These are phyloP conservation scores for Aeminium ludgeri DNA, from an alignment of 495 filamentous ascomycete genomes.

Conservation along the genomic window DNA sequence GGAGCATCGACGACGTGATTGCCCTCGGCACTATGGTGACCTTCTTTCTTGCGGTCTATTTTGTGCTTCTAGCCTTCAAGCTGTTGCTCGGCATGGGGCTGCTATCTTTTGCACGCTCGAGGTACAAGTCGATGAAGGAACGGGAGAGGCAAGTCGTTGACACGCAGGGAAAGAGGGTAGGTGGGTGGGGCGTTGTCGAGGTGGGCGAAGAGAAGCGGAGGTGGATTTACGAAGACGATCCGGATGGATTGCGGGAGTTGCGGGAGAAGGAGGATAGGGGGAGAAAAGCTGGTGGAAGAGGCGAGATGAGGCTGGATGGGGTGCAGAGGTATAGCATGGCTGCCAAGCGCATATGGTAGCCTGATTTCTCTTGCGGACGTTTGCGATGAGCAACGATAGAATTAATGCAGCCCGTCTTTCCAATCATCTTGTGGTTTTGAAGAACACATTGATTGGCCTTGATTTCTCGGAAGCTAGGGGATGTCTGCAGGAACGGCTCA, in stretches of 20 bases:
- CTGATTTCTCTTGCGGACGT: too few relatives aligned
- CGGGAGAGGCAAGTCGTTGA: conserved; percentile 42
- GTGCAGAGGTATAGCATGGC: conserved; percentile 83
- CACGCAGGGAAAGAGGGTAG: conserved; percentile 54
- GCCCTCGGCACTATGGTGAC: conserved; percentile 55
- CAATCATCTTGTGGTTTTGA: too few relatives aligned
- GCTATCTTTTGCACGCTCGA: conserved; percentile 50
- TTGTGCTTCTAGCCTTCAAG: conserved; percentile 65
- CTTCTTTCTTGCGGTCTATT: conserved; percentile 62
- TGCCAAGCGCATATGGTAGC: conserved; percentile 79
- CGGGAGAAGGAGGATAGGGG: conserved; percentile 55
- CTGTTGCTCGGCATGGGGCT: conserved; percentile 71
- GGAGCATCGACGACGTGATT: conserved; percentile 45
- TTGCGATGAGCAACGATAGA: too few relatives aligned
- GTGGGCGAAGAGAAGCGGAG: conserved; percentile 72
- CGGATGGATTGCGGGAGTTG: conserved; percentile 46
- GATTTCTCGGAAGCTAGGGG: too few relatives aligned
- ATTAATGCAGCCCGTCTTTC: too few relatives aligned
- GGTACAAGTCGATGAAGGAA: conserved; percentile 66
- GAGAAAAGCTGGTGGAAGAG: conserved; percentile 31
- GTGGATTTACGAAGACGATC: conserved; percentile 78
- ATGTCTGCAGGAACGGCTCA: too few relatives aligned
- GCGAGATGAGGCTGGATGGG: conserved; percentile 39
- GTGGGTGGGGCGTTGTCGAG: conserved; percentile 71
- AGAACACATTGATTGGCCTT: too few relatives aligned